phyloP scores from a whole-genome alignment of 768 basidiomycete genomes.

The Candolleomyces eurysporus region DNA sequence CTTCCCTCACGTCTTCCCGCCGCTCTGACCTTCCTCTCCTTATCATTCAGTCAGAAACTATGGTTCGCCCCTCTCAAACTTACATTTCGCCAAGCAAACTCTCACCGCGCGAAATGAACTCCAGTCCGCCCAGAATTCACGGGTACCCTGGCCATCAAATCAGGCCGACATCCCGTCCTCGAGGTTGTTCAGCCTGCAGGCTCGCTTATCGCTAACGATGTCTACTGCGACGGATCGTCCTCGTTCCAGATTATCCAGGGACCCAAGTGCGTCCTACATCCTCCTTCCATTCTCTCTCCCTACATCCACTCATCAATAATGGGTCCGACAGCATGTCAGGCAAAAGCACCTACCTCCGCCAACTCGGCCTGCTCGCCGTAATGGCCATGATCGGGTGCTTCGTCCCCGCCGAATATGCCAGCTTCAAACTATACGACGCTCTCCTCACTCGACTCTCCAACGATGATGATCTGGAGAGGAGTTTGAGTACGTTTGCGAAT shows the following conservation, averaged over 20 bases:
- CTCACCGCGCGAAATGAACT: neutral
- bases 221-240: conserved; percentile 81
- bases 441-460: conserved; percentile 88
- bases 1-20: neutral
- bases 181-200: conserved; percentile 70
- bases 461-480: conserved; percentile 89
- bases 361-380: conserved; percentile 77
- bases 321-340: conserved; percentile 53
- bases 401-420: conserved; percentile 92
- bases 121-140: conserved; percentile 91
- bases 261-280: conserved; percentile 60
- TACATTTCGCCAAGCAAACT: neutral
- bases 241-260: conserved; percentile 92
- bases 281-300: neutral
- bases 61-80: conserved; percentile 23
- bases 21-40: neutral
- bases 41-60: conserved; percentile 43
- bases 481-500: conserved; percentile 89
- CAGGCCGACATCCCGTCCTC: conserved; percentile 84
- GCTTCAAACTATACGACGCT: conserved; percentile 84
- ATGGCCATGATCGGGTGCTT: conserved; percentile 92
- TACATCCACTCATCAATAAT: neutral
- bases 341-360: conserved; percentile 91
- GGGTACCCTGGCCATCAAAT: conserved; percentile 84
- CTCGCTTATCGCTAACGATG: conserved; percentile 83